Base-by-base conservation (phyloP, 2,329 filamentous ascomycete genomes). In the Catunica adiposa region DNA sequence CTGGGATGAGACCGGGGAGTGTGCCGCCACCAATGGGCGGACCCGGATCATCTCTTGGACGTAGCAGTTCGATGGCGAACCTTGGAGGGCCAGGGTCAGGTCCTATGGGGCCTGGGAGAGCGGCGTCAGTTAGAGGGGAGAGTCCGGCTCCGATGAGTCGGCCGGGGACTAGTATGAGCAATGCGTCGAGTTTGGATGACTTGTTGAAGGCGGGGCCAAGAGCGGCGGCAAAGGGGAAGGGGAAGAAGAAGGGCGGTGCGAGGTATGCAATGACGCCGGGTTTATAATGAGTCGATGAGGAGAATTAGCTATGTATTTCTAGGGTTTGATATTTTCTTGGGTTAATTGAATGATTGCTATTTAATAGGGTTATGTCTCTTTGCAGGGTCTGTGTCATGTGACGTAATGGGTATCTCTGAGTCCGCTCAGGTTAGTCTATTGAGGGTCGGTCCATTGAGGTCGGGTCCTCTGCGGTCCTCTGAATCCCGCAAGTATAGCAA, bases 111-210 rank as follows among this genome's bases (percentile, higher is more conserved):
- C 25, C 9, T 3, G n/a, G n/a, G 15, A 26, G 22, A 48, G 42
- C 17, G 42, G 46, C 46, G 8, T 22, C 22, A 23, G 7, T n/a
- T 8, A 7, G 46, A 1, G 7, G 46, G 20, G 11, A 15, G 29
- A 34, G 29, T 34, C 29, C 29, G 29, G 29, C 29, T 14, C 82
- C 82, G 9, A 79, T 80, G 2, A 82, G 79, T 64, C 73, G 85
- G 59, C 89, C 89, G 3, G 69, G 79, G 4, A 94, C 88, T 2
- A 84, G 86, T 60, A 82, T 95, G 75, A 94, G 87, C 68, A 88
- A 87, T 64, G 87, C 88, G n/a, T 94, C 83, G 68, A 92, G 85
- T 62, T 94, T 98, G 64, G 92, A 98, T 63, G 92, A 98, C 66
- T 72, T 98, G 60, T 72, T 98, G 22, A 86, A 86, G 3, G 82